Conservation (phyloP, 176 grass and related monocot species). For the Cymbopogon citratus region DNA sequence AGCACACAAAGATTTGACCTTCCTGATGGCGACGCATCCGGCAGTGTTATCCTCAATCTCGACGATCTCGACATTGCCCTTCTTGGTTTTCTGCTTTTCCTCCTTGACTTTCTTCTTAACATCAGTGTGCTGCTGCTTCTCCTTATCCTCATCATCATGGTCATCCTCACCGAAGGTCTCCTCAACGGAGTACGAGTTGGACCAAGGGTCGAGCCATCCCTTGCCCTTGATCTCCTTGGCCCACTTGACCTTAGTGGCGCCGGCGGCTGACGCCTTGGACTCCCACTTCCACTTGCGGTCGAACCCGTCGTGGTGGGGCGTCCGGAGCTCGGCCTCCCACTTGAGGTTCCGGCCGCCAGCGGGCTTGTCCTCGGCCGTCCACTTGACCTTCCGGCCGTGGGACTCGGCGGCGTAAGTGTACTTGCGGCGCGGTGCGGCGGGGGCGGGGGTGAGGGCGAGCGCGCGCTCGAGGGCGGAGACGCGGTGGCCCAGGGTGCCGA, state of each 20-base stretch:
- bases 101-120: background rate
- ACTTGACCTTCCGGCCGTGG: slow-evolving; percentile 57
- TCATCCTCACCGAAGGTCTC: slow-evolving; percentile 24
- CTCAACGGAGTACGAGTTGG: slow-evolving; percentile 50
- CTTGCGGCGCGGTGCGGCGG: slow-evolving; percentile 24
- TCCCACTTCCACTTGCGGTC: slow-evolving; percentile 77
- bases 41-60: slow-evolving; percentile 40
- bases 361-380: slow-evolving; percentile 49
- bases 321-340: slow-evolving; percentile 54
- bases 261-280: slow-evolving; percentile 36
- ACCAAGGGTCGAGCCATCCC: slow-evolving; percentile 36
- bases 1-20: slow-evolving; percentile 30
- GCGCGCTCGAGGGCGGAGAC: slow-evolving; percentile 62
- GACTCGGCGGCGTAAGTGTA: slow-evolving; percentile 52
- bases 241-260: slow-evolving; percentile 47
- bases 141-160: background rate
- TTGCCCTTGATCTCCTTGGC: slow-evolving; percentile 69
- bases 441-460: background rate
- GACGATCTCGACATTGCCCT: slow-evolving; percentile 18
- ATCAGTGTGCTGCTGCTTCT: background rate
- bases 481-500: slow-evolving; percentile 52
- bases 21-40: slow-evolving; percentile 44
- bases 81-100: background rate
- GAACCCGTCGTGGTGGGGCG: slow-evolving; percentile 51
- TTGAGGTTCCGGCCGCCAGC: slow-evolving; percentile 27